These are phyloP conservation scores for Alternaria angustiovoidea DNA, from an alignment of 2,329 filamentous ascomycete genomes.

Conservation along the genomic window DNA sequence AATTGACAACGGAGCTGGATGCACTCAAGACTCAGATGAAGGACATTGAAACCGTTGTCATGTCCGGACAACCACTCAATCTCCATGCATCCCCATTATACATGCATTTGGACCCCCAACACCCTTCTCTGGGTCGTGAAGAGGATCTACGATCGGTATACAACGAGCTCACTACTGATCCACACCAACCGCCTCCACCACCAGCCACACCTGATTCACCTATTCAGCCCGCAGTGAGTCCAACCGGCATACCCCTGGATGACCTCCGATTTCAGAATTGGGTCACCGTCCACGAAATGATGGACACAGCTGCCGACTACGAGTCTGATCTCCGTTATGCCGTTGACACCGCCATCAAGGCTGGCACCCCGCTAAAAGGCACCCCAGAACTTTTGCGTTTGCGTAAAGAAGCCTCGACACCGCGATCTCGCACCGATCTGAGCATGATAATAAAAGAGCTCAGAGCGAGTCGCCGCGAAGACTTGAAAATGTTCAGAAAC, in stretches of 20 bases:
- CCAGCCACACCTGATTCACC: constrained; percentile 15
- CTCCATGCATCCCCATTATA: constrained; percentile 47
- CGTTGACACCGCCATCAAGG: constrained; percentile 22
- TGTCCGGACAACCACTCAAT: constrained; percentile 47
- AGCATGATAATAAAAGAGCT: constrained; percentile 16
- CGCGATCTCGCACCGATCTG: neutral
- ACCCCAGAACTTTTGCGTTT: constrained; percentile 7
- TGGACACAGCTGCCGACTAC: constrained; percentile 48
- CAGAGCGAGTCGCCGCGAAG: neutral
- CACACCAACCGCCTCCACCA: constrained; percentile 37
- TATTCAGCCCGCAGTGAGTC: constrained; percentile 24
- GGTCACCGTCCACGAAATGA: constrained; percentile 57
- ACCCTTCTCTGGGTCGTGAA: constrained; percentile 30
- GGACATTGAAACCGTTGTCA: constrained; percentile 40
- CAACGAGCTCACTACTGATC: constrained; percentile 56
- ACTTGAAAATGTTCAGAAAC: constrained; percentile 8
- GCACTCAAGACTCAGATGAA: constrained; percentile 34
- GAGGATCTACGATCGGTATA: constrained; percentile 51
- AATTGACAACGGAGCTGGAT: constrained; percentile 29
- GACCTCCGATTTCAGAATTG: constrained; percentile 61
- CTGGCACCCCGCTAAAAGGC: constrained; percentile 13
- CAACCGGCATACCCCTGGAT: constrained; percentile 54
- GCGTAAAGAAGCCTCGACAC: neutral
- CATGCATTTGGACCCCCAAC: constrained; percentile 46
- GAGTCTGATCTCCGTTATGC: constrained; percentile 15